Evolutionary conservation across 805 yeast genomes (phyloP), one percentile per base, ranked within the genome.

Genomic region (Wickerhamiella qilinensis): DNA sequence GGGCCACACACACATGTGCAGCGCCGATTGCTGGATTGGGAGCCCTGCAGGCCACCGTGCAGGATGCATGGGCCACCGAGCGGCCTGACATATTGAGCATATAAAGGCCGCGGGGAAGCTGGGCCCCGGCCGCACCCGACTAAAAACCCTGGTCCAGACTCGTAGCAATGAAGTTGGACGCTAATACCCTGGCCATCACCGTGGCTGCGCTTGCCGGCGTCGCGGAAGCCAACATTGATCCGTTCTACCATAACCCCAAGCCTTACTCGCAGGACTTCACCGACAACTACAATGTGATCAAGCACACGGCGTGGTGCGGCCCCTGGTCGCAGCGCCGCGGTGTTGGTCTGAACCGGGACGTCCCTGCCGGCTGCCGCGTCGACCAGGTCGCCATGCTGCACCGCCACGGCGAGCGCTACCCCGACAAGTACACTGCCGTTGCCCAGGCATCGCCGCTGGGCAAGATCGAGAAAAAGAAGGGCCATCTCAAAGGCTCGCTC

Each of bases 391-490:
- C 68, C 45, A 50, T 67, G 46, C 46, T 67, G 28, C 58, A 63
- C 40, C 64, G 80, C 45, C 80, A 74, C 44, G 79, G 78, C 14
- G 80, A 72, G 50, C 60, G 80, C 38, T 73, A 59, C 51, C 75
- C 71, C 12, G 58, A 60, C 9, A 25, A 20, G 15, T 20, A 34
- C 20, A 43, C 28, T 35, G 41, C 38, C 38, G 20, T 36, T 33
- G 7, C 18, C 14, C 40, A 37, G 37, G 29, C 43, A 35, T 22
- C 30, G 4, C 34, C 40, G 2, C 39, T 52, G 4, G 38, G 38
- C 5, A 44, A 46, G 30, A 20, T 41, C 11, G 20, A 21, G 17
- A 30, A 38, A 5, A 30, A 31, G 20, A 33, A 33, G 32, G 36
- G 30, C 20, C 31, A 34, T 28, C 44, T 45, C 16, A 39, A 17